Evolutionary conservation across 2,329 filamentous ascomycete species (phyloP), one percentile per base, ranked within the genome.

Genomic region (Stachybotrys chartarum): DNA sequence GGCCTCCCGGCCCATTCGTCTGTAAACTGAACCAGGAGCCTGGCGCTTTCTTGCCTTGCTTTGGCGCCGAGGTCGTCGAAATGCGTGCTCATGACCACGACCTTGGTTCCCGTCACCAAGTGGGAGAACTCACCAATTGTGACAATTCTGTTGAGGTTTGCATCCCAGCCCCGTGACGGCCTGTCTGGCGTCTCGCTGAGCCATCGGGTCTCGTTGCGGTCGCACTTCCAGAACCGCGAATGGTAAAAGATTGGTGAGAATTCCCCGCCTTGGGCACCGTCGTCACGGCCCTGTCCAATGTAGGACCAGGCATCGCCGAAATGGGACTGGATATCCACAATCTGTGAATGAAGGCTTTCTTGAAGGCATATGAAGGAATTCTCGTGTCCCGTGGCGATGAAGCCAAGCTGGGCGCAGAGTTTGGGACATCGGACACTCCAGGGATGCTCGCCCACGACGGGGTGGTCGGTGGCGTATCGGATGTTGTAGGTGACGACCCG

Each of bases 201-300:
- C 85, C 85, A 88, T 50, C 83, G 74, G 0, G 81, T 85, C 52
- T 78, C 71, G 68, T 73, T 82, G 12, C 72, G 63, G 18, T 74
- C 64, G 4, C 85, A 69, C 8, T 75, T 64, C 80, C 82, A 87
- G 8, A 78, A 61, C 61, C 61, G 76, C 68, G 78, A 57, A 17
- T 59, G 78, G 66, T 86, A 90, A 60, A 90, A 74, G 59, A 90
- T 85, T 3, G 86, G 85, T 2, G 80, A 83, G 68, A 87, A 88
- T 70, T 90, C 87, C 50, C 87, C 87, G 1, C 72, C 72, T 32
- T 76, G 62, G 32, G 74, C 72, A 24, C 87, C 86, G 65, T 85
- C 81, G 51, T 84, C 77, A 18, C 83, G 75, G 11, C 80, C 82
- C 3, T 83, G 76, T 12, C 83, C 83, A 53, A 84, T 72, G 58